Base-by-base conservation (phyloP, 2,329 filamentous ascomycete species). In the Nothomitra cinnamomea region DNA sequence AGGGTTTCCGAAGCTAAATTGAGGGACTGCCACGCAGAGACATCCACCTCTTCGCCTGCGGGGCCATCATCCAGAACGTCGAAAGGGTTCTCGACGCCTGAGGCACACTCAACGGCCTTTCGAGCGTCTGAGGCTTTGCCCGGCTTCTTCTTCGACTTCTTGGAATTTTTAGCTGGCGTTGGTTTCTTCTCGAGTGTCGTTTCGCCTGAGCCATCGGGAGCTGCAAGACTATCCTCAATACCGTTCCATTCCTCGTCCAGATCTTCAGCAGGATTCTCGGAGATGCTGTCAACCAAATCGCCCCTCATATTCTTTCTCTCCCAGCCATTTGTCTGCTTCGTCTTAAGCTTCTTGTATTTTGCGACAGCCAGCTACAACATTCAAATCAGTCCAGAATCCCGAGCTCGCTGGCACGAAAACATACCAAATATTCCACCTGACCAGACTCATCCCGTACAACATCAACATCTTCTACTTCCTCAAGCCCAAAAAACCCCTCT, bases 391-490 rank as follows among this genome's bases (percentile, higher is more conserved):
- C 2, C n/a, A 17, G 15, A 8, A 19, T n/a, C 45, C 45, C 19
- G 19, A 8, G 10, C 3, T 28, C 21, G 13, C 41, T 17, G 15
- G 17, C n/a, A 6, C 22, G 10, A 15, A 53, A 17, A 53, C 25
- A 53, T 63, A 70, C 70, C 65, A 67, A 67, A 57, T 70, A 72
- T 54, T 65, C 63, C 41, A 72, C 53, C 38, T 67, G 60, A 36
- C 70, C 73, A 52, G 19, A 69, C 6, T 79, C 80, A 28, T 82
- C 74, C 57, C 76, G 78, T 42, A 94, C 72, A n/a, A 98, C 75
- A 28, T 95, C 85, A 1, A 98, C 86, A 52, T 86, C 87, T 15
- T 94, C 86, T 48, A 96, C 83, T 62, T 96, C 89, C 62, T 98
- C 88, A 1, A 98, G 70, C 0, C 86, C 88, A 61, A 83, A 94